A percentile compares a stretch with the other conserved stretches of the same genome.
Evolutionary conservation across 2,329 filamentous ascomycete genomes (phyloP).

Genomic region (Penicillium sclerotiorum): DNA sequence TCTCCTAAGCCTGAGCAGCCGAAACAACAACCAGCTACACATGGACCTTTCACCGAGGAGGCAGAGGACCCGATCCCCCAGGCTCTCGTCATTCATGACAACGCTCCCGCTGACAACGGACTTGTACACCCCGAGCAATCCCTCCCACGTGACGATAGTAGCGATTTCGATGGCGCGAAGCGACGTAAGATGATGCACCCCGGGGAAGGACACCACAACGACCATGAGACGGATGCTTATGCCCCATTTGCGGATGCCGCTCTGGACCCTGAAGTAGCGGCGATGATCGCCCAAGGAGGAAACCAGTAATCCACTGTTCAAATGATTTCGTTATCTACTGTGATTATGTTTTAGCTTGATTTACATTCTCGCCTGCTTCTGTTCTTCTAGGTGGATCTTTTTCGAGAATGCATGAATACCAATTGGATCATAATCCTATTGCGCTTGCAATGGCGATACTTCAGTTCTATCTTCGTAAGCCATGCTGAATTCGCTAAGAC

Average conservation of each 20-base stretch:
- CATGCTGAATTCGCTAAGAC: neutral
- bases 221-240: conserved; percentile 47
- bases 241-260: conserved; percentile 55
- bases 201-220: too few species aligned
- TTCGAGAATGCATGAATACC: neutral
- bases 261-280: conserved; percentile 64
- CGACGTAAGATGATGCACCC: too few species aligned
- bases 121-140: conserved; percentile 24
- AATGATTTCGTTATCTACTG: neutral
- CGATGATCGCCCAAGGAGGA: conserved; percentile 56
- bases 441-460: too few species aligned
- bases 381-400: neutral
- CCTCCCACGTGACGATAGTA: conserved; percentile 21
- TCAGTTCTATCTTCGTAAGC: neutral
- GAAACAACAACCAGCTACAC: conserved; percentile 36
- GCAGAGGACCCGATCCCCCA: conserved; percentile 10
- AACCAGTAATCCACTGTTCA: conserved; percentile 7
- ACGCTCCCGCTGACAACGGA: conserved; percentile 21
- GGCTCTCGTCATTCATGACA: conserved; percentile 23
- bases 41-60: conserved; percentile 22
- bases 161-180: conserved; percentile 47
- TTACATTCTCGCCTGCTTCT: neutral
- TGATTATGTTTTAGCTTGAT: neutral
- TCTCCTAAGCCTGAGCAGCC: conserved; percentile 45
- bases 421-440: too few species aligned